These are phyloP conservation scores for Starmerella lactis-condensi DNA, from an alignment of 805 yeast species.

Conservation along the genomic window DNA sequence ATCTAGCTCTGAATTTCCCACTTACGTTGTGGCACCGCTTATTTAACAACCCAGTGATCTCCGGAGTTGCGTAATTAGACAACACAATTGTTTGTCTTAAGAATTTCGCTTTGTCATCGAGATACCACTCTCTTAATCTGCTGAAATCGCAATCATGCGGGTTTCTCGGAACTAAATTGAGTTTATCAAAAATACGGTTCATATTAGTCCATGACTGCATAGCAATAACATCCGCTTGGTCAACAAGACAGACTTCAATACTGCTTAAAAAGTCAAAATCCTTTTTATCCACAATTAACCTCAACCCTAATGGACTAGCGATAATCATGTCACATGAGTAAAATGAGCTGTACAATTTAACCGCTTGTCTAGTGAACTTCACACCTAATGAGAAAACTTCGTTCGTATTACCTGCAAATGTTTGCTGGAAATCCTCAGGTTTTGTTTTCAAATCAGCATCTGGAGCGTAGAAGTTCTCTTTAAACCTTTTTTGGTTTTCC, in stretches of 20 bases:
- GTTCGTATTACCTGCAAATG: slow-evolving; percentile 75
- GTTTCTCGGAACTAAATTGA: slow-evolving; percentile 61
- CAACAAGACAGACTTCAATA: slow-evolving; percentile 63
- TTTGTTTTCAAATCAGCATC: slow-evolving; percentile 35
- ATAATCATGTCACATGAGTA: slow-evolving; percentile 70
- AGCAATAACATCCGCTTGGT: slow-evolving; percentile 68
- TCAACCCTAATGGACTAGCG: slow-evolving; percentile 82
- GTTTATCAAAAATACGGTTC: slow-evolving; percentile 40
- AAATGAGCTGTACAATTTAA: slow-evolving; percentile 68
- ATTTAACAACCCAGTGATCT: slow-evolving; percentile 42
- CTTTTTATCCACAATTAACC: slow-evolving; percentile 55
- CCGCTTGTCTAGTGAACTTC: slow-evolving; percentile 71
- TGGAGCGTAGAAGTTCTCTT: slow-evolving; percentile 43
- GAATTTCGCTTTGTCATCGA: slow-evolving; percentile 57
- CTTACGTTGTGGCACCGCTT: slow-evolving; percentile 23
- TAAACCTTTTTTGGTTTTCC: slow-evolving; percentile 65
- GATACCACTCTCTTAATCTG: slow-evolving; percentile 78
- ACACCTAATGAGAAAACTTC: slow-evolving; percentile 86
- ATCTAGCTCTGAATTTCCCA: slow-evolving; percentile 23
- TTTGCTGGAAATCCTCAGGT: slow-evolving; percentile 64
- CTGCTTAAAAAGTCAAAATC: slow-evolving; percentile 75
- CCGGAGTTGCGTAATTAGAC: slow-evolving; percentile 64
- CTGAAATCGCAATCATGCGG: slow-evolving; percentile 77
- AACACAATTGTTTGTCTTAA: slow-evolving; percentile 67
- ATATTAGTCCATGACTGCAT: slow-evolving; percentile 91